These are phyloP conservation scores for Crepidotus variabilis DNA, from an alignment of 768 basidiomycete species.

Conservation along the genomic window DNA sequence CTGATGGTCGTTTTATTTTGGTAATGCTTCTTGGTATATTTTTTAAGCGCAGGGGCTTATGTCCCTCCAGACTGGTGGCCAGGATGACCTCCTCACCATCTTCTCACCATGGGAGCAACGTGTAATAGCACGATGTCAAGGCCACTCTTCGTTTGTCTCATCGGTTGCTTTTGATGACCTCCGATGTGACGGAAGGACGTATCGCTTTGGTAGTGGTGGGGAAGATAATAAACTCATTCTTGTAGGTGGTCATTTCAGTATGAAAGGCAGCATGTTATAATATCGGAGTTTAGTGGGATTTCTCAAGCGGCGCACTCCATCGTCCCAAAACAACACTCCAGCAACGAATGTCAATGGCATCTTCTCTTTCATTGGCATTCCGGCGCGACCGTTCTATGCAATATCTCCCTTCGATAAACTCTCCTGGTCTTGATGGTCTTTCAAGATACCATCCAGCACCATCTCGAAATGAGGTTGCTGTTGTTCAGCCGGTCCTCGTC, in stretches of 20 bases:
- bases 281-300: conserved; percentile 77
- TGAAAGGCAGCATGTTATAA: conserved; percentile 2
- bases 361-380: conserved; percentile 69
- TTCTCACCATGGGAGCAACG: conserved; percentile 94
- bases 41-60: conserved; percentile 1
- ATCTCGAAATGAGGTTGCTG: conserved; percentile 83
- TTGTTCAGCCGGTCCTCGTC: conserved; percentile 88
- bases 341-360: conserved; percentile 75
- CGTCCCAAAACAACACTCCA: conserved; percentile 76
- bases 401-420: conserved; percentile 43
- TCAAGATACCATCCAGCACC: conserved; percentile 84
- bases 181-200: conserved; percentile 84
- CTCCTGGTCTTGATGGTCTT: conserved; percentile 35
- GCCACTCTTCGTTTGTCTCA: conserved; percentile 93
- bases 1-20: conserved; percentile 90
- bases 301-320: conserved; percentile 87
- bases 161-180: conserved; percentile 87
- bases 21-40: conserved; percentile 33
- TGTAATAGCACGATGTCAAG: conserved; percentile 93
- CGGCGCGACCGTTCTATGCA: conserved; percentile 60
- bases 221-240: conserved; percentile 95
- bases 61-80: conserved; percentile 76
- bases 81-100: conserved; percentile 94
- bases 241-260: conserved; percentile 37
- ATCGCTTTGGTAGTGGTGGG: conserved; percentile 93